phyloP scores from a whole-genome alignment of 176 grass and related monocot genomes.

The Triticum turgidum region DNA sequence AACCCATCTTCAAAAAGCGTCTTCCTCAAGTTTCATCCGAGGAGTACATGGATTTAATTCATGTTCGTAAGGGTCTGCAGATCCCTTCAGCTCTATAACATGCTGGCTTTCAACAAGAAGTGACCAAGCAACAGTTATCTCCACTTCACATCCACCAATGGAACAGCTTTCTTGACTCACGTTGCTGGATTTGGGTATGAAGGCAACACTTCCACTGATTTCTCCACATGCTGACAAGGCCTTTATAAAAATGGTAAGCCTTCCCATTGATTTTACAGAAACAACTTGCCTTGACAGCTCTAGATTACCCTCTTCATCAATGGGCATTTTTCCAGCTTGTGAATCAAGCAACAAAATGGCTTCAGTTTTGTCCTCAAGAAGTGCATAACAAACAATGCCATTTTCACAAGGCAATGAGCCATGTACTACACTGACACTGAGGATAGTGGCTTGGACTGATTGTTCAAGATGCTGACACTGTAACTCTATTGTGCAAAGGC shows the following conservation, averaged over 20 bases:
- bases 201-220: background rate
- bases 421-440: background rate
- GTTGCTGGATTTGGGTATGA: background rate
- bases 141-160: background rate
- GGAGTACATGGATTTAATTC: no score
- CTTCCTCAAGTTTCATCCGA: no score
- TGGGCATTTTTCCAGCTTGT: background rate
- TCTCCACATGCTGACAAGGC: background rate
- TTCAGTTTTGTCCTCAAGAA: background rate
- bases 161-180: background rate
- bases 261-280: background rate
- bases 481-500: background rate
- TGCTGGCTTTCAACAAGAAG: background rate
- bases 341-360: background rate
- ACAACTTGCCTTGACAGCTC: background rate
- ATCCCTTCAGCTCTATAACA: background rate
- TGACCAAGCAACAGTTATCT: background rate
- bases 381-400: background rate
- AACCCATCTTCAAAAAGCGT: no score
- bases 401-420: background rate
- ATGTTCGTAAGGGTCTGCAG: background rate
- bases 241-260: background rate
- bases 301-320: background rate
- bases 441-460: background rate
- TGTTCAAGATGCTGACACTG: background rate